A percentile compares a stretch with the other conserved stretches of the same genome.
phyloP scores from a whole-genome alignment of 192 early-diverging fungal genomes.

The Backusella psychrophila region DNA sequence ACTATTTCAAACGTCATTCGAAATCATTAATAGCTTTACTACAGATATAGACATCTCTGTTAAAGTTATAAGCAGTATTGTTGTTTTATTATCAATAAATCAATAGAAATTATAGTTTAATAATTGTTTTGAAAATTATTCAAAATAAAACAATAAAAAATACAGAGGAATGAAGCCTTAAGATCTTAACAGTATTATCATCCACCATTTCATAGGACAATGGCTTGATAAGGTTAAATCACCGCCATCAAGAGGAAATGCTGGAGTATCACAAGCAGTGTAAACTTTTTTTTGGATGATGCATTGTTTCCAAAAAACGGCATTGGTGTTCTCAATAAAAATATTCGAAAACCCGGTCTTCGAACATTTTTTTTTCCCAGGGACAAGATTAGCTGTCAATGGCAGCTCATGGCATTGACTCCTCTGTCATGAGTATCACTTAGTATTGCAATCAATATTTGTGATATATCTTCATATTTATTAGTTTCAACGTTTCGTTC shows the following conservation, averaged over 20 bases:
- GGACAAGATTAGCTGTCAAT: not conserved
- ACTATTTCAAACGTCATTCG: not conserved
- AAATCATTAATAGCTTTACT: not conserved
- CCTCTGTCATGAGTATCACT: not conserved
- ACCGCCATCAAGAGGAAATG: not conserved
- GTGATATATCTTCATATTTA: not conserved
- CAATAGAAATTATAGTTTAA: no score
- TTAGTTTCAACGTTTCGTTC: not conserved
- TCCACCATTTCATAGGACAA: not conserved
- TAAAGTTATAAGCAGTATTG: not conserved
- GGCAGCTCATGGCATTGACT: not conserved
- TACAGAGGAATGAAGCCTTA: not conserved
- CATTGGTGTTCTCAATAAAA: not conserved
- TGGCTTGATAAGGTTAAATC: not conserved
- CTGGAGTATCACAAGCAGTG: not conserved
- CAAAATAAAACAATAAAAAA: not conserved
- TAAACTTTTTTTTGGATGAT: not conserved
- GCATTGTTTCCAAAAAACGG: not conserved
- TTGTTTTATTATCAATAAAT: not conserved
- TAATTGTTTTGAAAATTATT: not conserved
- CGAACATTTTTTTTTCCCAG: not conserved
- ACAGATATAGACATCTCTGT: not conserved
- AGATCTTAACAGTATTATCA: not conserved
- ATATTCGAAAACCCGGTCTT: not conserved
- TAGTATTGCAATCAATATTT: not conserved